Evolutionary conservation across 192 early-diverging fungal genomes (phyloP).

Genomic region (Podila minutissima): DNA sequence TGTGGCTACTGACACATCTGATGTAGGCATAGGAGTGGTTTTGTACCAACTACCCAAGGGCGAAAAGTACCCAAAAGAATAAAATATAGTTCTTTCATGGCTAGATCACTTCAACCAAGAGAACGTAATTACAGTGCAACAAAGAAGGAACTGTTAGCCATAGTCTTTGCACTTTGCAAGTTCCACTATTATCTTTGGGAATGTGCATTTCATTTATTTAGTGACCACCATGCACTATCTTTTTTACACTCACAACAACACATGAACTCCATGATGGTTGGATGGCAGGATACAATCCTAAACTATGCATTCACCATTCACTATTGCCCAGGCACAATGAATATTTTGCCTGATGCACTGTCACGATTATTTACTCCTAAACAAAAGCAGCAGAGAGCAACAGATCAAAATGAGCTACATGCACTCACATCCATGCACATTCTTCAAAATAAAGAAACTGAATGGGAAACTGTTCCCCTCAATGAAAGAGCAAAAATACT

Average conservation of each 20-base stretch:
- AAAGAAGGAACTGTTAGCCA: slow-evolving; percentile 6
- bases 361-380: too few relatives aligned
- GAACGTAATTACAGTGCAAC: not conserved
- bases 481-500: too few relatives aligned
- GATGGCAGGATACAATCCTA: not conserved
- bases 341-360: too few relatives aligned
- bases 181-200: slow-evolving; percentile 23
- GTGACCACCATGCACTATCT: not conserved
- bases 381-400: too few relatives aligned
- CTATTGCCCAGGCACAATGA: too few relatives aligned
- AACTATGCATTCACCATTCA: too few relatives aligned
- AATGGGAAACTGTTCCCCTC: too few relatives aligned
- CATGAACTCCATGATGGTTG: not conserved
- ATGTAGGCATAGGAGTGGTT: slow-evolving; percentile 16
- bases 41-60: too few relatives aligned
- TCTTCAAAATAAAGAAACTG: too few relatives aligned
- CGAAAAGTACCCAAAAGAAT: not conserved
- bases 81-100: slow-evolving; percentile 1
- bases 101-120: not conserved
- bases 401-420: too few relatives aligned
- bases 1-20: not conserved
- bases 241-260: not conserved
- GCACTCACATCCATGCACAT: too few relatives aligned
- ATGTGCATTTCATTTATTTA: slow-evolving; percentile 1
- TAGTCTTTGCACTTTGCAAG: slow-evolving; percentile 20